Conservation (phyloP, 768 basidiomycete species). For the Serpula lacrymans region DNA sequence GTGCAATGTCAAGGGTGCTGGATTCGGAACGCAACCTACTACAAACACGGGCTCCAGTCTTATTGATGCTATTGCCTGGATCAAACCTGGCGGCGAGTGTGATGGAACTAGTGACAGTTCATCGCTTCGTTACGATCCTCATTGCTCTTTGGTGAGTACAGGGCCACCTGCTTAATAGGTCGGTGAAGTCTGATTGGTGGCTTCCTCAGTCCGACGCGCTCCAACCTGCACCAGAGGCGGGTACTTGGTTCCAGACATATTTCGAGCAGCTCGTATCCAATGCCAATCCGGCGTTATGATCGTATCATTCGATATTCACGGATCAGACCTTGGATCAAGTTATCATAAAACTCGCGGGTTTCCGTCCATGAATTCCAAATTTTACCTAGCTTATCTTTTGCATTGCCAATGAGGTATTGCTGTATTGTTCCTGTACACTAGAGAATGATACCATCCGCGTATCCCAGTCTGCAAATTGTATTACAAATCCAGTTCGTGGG, state of each 20-base stretch:
- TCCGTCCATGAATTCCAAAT: too few relatives aligned
- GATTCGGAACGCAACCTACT: constrained; percentile 60
- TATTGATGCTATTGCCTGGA: constrained; percentile 63
- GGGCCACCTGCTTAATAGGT: too few relatives aligned
- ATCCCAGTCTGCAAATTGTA: too few relatives aligned
- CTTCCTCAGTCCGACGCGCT: constrained; percentile 42
- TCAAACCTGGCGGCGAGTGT: constrained; percentile 67
- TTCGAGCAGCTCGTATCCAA: constrained; percentile 52
- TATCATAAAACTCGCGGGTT: too few relatives aligned
- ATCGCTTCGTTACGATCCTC: constrained; percentile 46
- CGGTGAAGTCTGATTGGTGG: too few relatives aligned
- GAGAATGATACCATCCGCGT: too few relatives aligned
- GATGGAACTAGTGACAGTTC: constrained; percentile 60
- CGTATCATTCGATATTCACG: too few relatives aligned
- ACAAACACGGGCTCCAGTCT: constrained; percentile 48
- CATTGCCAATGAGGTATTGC: too few relatives aligned
- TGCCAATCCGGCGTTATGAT: constrained; percentile 51
- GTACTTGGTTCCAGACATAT: constrained; percentile 69
- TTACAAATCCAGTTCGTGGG: too few relatives aligned
- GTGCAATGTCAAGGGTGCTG: constrained; percentile 62
- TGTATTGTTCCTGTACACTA: too few relatives aligned
- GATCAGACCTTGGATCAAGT: too few relatives aligned
- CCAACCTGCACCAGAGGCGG: constrained; percentile 58
- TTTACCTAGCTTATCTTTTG: too few relatives aligned
- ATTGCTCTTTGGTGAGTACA: constrained; percentile 45